Percentiles rank a stretch among this genome's conserved stretches.
phyloP scores from a whole-genome alignment of 352 stramenopile species.

The Pythium phragmiticola region DNA sequence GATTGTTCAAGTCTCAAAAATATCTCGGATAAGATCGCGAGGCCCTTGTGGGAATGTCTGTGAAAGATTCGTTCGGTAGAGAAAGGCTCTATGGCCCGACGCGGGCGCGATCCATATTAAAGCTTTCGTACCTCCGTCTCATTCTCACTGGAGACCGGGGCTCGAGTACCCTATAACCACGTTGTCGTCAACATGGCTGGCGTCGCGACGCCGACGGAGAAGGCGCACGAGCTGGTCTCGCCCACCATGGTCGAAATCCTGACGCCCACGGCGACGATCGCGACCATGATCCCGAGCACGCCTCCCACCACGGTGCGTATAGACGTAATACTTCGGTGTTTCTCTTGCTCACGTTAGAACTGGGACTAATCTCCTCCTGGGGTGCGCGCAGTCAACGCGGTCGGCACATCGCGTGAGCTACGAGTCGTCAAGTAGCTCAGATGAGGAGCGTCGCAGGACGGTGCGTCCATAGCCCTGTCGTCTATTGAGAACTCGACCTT shows the following conservation, averaged over 20 bases:
- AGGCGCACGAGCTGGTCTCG: constrained; percentile 1
- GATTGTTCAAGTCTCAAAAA: neutral
- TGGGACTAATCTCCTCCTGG: neutral
- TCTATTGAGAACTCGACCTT: too few species aligned
- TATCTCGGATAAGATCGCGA: neutral
- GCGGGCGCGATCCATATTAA: too few species aligned
- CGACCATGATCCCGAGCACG: constrained; percentile 4
- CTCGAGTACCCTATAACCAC: too few species aligned
- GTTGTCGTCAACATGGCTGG: constrained; percentile 11
- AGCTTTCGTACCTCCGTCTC: neutral
- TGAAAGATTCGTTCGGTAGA: neutral
- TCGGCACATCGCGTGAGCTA: neutral
- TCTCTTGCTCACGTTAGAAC: neutral
- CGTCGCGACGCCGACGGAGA: constrained; percentile 15
- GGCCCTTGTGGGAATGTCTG: neutral
- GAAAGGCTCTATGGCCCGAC: neutral
- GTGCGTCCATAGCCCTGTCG: neutral
- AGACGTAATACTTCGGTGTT: neutral
- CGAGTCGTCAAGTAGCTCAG: constrained; percentile 24
- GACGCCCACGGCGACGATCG: constrained; percentile 11
- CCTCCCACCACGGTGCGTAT: neutral
- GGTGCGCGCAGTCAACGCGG: too few species aligned
- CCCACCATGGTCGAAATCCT: constrained; percentile 23
- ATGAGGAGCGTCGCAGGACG: constrained; percentile 8
- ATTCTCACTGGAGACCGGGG: neutral